A percentile compares a stretch with the other conserved stretches of the same genome.
Conservation (phyloP, 805 yeast species). For the Nakazawaea wyomingensis region DNA sequence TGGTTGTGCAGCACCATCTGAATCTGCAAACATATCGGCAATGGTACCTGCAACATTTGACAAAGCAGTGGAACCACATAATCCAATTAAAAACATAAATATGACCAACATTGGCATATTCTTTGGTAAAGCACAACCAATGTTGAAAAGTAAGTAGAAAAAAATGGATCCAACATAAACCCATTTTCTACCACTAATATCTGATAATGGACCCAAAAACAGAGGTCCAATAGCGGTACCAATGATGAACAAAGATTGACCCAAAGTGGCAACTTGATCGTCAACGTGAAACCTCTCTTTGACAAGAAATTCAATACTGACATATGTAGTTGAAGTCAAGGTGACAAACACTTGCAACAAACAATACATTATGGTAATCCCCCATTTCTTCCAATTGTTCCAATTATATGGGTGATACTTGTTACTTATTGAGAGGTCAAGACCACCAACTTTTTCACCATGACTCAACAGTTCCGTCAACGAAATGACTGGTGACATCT, state of each 20-base stretch:
- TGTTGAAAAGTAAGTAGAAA: conserved; percentile 25
- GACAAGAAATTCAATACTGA: conserved; percentile 25
- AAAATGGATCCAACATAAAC: conserved; percentile 27
- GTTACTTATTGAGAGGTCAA: conserved; percentile 19
- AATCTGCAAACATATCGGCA: conserved; percentile 29
- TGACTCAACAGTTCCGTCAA: conserved; percentile 10
- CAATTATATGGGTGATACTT: conserved; percentile 30
- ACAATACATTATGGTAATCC: conserved; percentile 23
- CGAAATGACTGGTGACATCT: conserved; percentile 7
- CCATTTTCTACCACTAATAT: conserved; percentile 32
- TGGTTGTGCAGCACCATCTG: conserved; percentile 31
- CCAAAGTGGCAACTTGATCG: conserved; percentile 29
- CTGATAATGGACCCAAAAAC: conserved; percentile 30
- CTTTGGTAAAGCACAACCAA: conserved; percentile 29
- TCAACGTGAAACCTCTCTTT: conserved; percentile 22
- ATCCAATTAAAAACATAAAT: conserved; percentile 27
- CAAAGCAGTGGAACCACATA: conserved; percentile 28
- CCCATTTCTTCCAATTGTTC: conserved; percentile 22
- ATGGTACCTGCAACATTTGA: conserved; percentile 32
- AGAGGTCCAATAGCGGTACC: conserved; percentile 33
- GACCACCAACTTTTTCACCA: conserved; percentile 12
- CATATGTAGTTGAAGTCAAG: conserved; percentile 28
- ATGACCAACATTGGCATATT: conserved; percentile 30
- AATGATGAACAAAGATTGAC: conserved; percentile 30
- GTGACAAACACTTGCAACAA: conserved; percentile 26